A percentile compares a stretch with the other conserved stretches of the same genome.
Evolutionary conservation across 2,329 filamentous ascomycete genomes (phyloP).

Genomic region (Blastomyces gilchristii): DNA sequence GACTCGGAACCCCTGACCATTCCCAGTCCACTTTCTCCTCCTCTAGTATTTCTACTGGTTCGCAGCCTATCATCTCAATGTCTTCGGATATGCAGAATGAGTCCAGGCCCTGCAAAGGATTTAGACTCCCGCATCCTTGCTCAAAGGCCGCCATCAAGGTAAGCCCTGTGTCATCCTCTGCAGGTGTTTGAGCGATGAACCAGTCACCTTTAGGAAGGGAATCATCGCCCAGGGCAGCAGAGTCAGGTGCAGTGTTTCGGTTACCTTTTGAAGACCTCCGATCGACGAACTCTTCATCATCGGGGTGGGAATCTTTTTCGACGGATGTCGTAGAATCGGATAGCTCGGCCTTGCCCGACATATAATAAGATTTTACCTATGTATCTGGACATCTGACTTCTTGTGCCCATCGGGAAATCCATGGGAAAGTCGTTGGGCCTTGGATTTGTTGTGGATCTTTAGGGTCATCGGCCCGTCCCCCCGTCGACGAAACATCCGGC

Average conservation of each 20-base stretch:
- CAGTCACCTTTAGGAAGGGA: background rate
- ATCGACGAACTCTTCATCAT: background rate
- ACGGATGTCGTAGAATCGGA: background rate
- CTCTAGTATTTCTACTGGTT: background rate
- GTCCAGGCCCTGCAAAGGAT: background rate
- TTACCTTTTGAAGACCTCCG: background rate
- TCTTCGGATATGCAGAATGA: background rate
- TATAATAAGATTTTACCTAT: background rate
- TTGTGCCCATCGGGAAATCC: background rate
- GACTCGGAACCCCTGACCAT: background rate
- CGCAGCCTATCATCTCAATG: background rate
- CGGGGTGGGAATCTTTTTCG: background rate
- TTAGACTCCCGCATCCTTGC: background rate
- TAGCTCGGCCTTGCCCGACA: background rate
- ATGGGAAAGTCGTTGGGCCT: background rate
- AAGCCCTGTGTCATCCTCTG: background rate
- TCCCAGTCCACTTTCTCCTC: background rate
- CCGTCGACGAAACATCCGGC: background rate
- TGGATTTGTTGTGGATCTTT: background rate
- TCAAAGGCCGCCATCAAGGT: background rate
- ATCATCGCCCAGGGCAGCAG: background rate
- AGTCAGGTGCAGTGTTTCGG: background rate
- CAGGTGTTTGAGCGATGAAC: background rate
- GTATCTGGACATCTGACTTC: background rate
- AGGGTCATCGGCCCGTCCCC: background rate